Evolutionary conservation across 1,284 basidiomycete species (phyloP), one percentile per base, ranked within the genome.

Genomic region (Trametes hirsuta): DNA sequence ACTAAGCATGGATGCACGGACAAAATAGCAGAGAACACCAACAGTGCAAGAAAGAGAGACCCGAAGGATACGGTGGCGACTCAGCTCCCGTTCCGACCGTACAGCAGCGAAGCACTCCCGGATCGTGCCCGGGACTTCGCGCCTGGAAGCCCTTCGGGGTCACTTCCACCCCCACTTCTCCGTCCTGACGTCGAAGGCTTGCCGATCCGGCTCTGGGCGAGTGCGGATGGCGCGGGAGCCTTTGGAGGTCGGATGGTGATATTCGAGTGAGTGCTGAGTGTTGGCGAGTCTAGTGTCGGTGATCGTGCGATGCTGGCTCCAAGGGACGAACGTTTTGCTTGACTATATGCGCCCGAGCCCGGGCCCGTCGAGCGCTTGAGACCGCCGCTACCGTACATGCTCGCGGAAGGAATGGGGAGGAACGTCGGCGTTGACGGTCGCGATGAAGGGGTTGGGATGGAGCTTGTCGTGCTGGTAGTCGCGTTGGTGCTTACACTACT

Each of bases 361-460:
- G 79, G 80, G 1, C 81, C 85, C 24, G 77, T 83, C 1, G 87
- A 84, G 41, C 86, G 82, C 71, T 89, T 91, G 55, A 83, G 69
- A 4, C 80, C 81, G 44, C 37, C 58, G 9, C 76, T 76, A 10
- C 77, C 68, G 61, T 84, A 83, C 36, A 84, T 65, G 42, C 81
- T 76, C 15, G 79, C 74, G 4, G 83, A 78, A 1, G 89, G 86
- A 24, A 90, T 63, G 10, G 90, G 89, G 22, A 92, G 76, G 67
- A 88, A 87, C 21, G 89, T 90, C 1, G 90, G 90, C 15, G 90
- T 90, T 10, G 86, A 72, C 8, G 90, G 90, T 6, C 90, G 84
- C 48, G 88, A 89, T 3, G 80, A 77, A n/a, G 88, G 84, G 8
- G 87, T 87, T 4, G 84, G 80, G 55, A 89, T 82, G 14, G 87